Evolutionary conservation across 176 grass and related monocot species (phyloP), one percentile per base, ranked within the genome.

Genomic region (Pharus latifolius): DNA sequence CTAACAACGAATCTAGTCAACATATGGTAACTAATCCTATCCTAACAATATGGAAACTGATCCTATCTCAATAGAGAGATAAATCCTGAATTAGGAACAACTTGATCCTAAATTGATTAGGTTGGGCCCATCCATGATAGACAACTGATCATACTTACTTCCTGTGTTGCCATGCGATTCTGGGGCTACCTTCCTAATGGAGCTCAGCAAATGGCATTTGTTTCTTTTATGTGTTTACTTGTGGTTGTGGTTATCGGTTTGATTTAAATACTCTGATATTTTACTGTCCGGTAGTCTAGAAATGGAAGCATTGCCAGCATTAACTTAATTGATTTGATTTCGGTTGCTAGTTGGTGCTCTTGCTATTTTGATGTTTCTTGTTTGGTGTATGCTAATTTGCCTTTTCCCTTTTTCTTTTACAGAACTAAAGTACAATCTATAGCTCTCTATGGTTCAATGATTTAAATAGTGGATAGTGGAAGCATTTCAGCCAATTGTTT

Each of bases 231-330:
- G n/a, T 14, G 7, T 20, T 67, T 59, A 73, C 27, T 67, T 44
- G 41, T 73, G 11, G 9, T 67, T 42, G 55, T 58, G 28, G 43
- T 67, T 67, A n/a, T 67, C 26, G 33, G 47, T 67, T 42, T 73
- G 13, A 10, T 59, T 78, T 41, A 13, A 65, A 43, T 58, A 67
- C 29, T 66, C 2, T 73, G 18, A 62, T 31, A 45, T 52, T 17
- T 47, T 14, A 24, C 24, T 54, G 7, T 23, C 33, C 10, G 28
- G 56, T 53, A 32, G 49, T 63, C 20, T 76, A 50, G 4, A 52
- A 44, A 22, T 61, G 45, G 47, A 74, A 38, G 35, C 22, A 35
- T 3, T 44, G 61, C 23, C 7, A 6, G 10, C 7, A 6, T 53
- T 77, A 38, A 38, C 8, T 38, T 9, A 48, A 38, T 44, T 50